Base-by-base conservation (phyloP, 306 rosid species). In the Crotalaria pallida region DNA sequence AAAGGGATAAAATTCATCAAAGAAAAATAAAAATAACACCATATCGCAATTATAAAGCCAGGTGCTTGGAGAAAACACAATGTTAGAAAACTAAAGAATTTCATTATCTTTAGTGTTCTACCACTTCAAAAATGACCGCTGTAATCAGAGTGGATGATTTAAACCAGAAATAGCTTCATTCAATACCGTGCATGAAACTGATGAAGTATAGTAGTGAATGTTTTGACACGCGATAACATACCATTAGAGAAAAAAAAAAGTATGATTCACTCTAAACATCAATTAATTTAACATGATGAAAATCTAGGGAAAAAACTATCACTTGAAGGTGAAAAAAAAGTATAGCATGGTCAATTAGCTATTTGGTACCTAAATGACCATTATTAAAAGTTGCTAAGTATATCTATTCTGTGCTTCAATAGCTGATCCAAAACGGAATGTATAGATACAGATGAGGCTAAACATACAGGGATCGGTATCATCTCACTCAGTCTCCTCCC, bases 391-490 rank as follows among this genome's bases (percentile, higher is more conserved):
- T 47, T 23, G 50, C 45, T 19, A 65, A 76, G 3, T 68, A 48
- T 38, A 77, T 26, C 33, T 61, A 77, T 36, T 9, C 55, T 61
- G 55, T 17, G 60, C 72, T 71, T 81, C 59, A 77, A 38, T 61
- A 50, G 58, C 59, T 36, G 36, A 33, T 79, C 50, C 52, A 75
- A 49, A 77, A 56, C 75, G 22, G 40, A 77, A 75, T 75, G 43
- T 45, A 72, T 23, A 63, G 70, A 50, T 58, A 73, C 64, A 26
- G 47, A 48, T 66, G 48, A 68, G 16, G 73, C 40, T 55, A 82
- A 63, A 80, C 97, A 65, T 83, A 91, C 97, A 77, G 88, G 96
- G 81, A 77, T 77, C 22, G 83, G 81, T 53, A 36, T 78, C 78
- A 89, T 84, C 77, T 87, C 82, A 80, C 85, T 79, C 72, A 86